Percentiles rank a stretch among this genome's conserved stretches.
phyloP scores from a whole-genome alignment of 2,329 filamentous ascomycete species.

The Microdochium nivale region DNA sequence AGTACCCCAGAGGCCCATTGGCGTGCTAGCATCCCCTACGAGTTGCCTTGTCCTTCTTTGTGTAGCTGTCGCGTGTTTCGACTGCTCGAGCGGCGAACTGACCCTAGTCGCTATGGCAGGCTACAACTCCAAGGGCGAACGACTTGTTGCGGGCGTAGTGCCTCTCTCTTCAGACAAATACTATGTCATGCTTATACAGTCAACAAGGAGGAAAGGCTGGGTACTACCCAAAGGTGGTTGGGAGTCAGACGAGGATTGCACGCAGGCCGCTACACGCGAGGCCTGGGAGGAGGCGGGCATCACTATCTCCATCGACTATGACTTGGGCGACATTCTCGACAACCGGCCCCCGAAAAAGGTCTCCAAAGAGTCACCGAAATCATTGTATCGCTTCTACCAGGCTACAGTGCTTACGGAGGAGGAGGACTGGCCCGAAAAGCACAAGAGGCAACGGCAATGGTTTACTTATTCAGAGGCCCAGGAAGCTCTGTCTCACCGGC shows the following conservation, averaged over 20 bases:
- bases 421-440: conserved; percentile 82
- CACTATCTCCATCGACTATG: conserved; percentile 71
- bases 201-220: conserved; percentile 84
- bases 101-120: conserved; percentile 46
- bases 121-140: conserved; percentile 86
- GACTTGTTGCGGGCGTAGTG: conserved; percentile 90
- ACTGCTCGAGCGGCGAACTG: conserved; percentile 25
- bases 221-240: conserved; percentile 96
- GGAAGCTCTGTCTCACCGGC: conserved; percentile 65
- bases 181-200: conserved; percentile 89
- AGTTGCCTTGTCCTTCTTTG: conserved; percentile 7
- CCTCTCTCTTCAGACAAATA: conserved; percentile 79
- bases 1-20: conserved; percentile 2
- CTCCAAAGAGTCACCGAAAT: conserved; percentile 51
- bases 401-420: conserved; percentile 82
- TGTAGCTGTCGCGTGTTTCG: conserved; percentile 13
- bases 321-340: conserved; percentile 81
- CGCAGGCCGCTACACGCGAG: conserved; percentile 78
- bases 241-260: conserved; percentile 87
- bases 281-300: conserved; percentile 99
- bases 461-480: conserved; percentile 78
- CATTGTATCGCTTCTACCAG: conserved; percentile 75
- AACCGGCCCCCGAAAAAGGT: conserved; percentile 69
- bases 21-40: conserved; percentile 5
- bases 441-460: conserved; percentile 88